Conservation (phyloP, 2,329 filamentous ascomycete genomes). For the Penicillium olsonii region DNA sequence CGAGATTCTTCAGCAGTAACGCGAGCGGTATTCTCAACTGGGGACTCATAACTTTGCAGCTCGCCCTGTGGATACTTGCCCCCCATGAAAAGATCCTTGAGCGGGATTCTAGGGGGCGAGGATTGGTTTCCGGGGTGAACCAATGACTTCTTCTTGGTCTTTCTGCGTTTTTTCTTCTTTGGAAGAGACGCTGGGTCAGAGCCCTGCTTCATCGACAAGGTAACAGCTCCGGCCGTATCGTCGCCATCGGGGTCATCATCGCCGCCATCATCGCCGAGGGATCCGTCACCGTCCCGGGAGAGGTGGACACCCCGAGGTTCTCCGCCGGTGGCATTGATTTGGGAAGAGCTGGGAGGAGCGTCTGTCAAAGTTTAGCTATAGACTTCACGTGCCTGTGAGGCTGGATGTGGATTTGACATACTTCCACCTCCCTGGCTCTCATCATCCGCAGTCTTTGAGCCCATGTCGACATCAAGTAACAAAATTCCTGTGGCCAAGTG, state of each 20-base stretch:
- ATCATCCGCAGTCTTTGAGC: constrained; percentile 44
- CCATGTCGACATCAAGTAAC: constrained; percentile 37
- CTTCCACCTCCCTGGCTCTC: constrained; percentile 35
- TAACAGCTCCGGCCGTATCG: constrained; percentile 15
- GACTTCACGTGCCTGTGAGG: too few relatives aligned
- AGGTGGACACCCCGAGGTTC: constrained; percentile 46
- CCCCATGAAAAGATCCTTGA: constrained; percentile 49
- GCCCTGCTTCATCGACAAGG: constrained; percentile 21
- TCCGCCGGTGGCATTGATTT: constrained; percentile 35
- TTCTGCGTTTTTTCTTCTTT: constrained; percentile 44
- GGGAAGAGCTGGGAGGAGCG: constrained; percentile 26
- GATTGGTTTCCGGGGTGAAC: constrained; percentile 42
- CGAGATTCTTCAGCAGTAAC: constrained; percentile 52
- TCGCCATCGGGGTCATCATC: constrained; percentile 23
- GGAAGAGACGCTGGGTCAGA: constrained; percentile 41
- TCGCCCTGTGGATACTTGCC: constrained; percentile 51
- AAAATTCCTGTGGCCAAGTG: background rate
- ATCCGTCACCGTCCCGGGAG: constrained; percentile 48
- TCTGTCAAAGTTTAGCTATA: constrained; percentile 15
- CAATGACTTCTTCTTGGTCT: constrained; percentile 49
- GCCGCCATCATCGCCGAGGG: constrained; percentile 35
- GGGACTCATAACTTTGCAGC: constrained; percentile 42
- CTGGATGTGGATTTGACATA: constrained; percentile 20
- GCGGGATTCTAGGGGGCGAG: constrained; percentile 49
- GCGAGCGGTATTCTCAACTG: constrained; percentile 47